Percentiles rank a stretch among this genome's conserved stretches.
Evolutionary conservation across 495 filamentous ascomycete species (phyloP).

Genomic region (Penicillium cinerascens): DNA sequence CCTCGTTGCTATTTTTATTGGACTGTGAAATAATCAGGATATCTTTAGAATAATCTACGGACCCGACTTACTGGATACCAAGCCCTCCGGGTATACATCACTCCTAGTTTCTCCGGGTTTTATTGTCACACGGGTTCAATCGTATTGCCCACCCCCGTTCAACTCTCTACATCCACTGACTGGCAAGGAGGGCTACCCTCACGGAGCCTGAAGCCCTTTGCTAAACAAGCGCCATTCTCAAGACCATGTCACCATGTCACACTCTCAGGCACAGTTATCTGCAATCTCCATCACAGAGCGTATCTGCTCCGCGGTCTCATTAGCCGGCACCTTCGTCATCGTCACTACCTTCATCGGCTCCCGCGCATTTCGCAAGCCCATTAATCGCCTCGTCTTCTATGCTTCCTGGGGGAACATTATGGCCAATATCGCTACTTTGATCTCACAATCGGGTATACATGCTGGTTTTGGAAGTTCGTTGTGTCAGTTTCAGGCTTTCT

Average conservation of each 20-base stretch:
- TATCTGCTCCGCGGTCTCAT: conserved; percentile 63
- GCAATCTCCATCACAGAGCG: conserved; percentile 63
- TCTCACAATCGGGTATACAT: conserved; percentile 56
- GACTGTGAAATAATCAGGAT: too few relatives aligned
- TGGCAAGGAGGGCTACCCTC: too few relatives aligned
- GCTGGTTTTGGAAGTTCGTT: conserved; percentile 44
- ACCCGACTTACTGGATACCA: too few relatives aligned
- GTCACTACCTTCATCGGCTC: conserved; percentile 63
- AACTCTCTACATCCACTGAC: too few relatives aligned
- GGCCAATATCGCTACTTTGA: conserved; percentile 75
- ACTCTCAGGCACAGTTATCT: conserved; percentile 5
- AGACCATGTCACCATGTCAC: conserved; percentile 1
- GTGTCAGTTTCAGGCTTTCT: conserved; percentile 74
- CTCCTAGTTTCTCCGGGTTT: too few relatives aligned
- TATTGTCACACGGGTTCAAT: too few relatives aligned
- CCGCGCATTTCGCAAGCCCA: conserved; percentile 62
- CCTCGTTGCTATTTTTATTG: too few relatives aligned
- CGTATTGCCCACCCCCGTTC: too few relatives aligned
- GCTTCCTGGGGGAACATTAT: conserved; percentile 82
- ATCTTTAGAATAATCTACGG: too few relatives aligned
- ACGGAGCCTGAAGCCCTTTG: neutral
- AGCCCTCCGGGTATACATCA: too few relatives aligned
- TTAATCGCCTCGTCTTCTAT: conserved; percentile 83
- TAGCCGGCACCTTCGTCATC: conserved; percentile 70
- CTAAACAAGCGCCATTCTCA: neutral